Percentiles rank a stretch among this genome's conserved stretches.
Conservation (phyloP, 306 rosid species). For the Gillenia trifoliata region DNA sequence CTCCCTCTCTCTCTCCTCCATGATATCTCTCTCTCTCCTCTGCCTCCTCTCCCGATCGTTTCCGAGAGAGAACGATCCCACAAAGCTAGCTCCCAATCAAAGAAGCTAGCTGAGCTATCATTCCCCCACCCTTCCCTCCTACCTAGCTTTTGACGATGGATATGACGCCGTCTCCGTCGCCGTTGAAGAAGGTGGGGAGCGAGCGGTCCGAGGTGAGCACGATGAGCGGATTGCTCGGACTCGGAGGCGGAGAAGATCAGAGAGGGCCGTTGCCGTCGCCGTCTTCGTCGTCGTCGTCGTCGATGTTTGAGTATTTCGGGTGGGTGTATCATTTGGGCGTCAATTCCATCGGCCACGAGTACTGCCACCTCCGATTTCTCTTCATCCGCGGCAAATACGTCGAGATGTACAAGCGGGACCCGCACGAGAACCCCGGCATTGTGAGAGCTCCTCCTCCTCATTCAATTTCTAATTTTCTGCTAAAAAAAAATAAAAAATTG, state of each 20-base stretch:
- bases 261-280: constrained; percentile 10
- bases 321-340: constrained; percentile 86
- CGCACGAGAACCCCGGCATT: constrained; percentile 71
- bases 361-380: constrained; percentile 68
- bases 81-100: background rate
- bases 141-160: background rate
- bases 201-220: constrained; percentile 10
- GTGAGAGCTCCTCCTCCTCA: constrained; percentile 28
- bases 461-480: background rate
- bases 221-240: constrained; percentile 2
- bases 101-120: background rate
- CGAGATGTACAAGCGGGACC: constrained; percentile 83
- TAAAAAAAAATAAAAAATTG: too few species aligned
- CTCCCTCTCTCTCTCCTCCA: background rate
- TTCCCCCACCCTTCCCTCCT: background rate
- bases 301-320: constrained; percentile 57
- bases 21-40: constrained; percentile 1
- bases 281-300: background rate
- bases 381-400: constrained; percentile 65
- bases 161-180: background rate
- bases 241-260: constrained; percentile 24
- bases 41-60: background rate
- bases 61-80: background rate
- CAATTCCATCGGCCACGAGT: constrained; percentile 82
- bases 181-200: constrained; percentile 21